Evolutionary conservation across 2,329 filamentous ascomycete species (phyloP), one percentile per base, ranked within the genome.

Genomic region (Ophiocordyceps camponoti-rufipedis): DNA sequence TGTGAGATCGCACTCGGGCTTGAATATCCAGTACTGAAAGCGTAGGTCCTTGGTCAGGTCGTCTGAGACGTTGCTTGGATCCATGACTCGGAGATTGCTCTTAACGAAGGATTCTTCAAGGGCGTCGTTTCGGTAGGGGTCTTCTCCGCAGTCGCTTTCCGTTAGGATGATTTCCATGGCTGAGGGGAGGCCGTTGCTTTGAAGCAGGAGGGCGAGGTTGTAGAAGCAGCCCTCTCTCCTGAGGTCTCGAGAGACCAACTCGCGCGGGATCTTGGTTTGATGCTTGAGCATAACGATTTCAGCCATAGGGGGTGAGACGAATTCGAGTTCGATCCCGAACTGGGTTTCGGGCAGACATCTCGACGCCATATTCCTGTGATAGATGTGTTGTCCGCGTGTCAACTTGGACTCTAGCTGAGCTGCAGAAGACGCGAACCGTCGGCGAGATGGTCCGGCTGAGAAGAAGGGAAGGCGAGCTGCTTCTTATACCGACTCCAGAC

Each of bases 251-350:
- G 7, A 5, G 35, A 39, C 16, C 9, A 10, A 38, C 6, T 16
- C 23, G 23, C 23, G 23, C 3, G 23, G 23, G 23, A 23, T 9
- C 13, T 10, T 9, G 35, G n/a, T 18, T 18, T 19, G 6, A 2
- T n/a, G 7, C n/a, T 19, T 39, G 35, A 39, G n/a, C 16, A 39
- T 39, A 2, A n/a, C 6, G 7, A 44, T 42, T 14, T 45, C n/a
- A 5, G 33, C 35, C 10, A 28, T 33, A 12, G 45, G 48, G 2
- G 49, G 50, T 3, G 44, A 33, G 43, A 50, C 40, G 39, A 52
- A 52, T 35, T 52, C 49, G 35, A 52, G 29, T 39, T 51, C 43
- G 40, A 52, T 33, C 44, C 48, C 51, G 41, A 52, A 47, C 31
- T 49, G 47, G 14, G 50, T n/a, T 2, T 39, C 9, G n/a, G 35